Percentiles rank a stretch among this genome's conserved stretches.
Conservation (phyloP, 2,329 filamentous ascomycete genomes). For the Penicillium sp. region DNA sequence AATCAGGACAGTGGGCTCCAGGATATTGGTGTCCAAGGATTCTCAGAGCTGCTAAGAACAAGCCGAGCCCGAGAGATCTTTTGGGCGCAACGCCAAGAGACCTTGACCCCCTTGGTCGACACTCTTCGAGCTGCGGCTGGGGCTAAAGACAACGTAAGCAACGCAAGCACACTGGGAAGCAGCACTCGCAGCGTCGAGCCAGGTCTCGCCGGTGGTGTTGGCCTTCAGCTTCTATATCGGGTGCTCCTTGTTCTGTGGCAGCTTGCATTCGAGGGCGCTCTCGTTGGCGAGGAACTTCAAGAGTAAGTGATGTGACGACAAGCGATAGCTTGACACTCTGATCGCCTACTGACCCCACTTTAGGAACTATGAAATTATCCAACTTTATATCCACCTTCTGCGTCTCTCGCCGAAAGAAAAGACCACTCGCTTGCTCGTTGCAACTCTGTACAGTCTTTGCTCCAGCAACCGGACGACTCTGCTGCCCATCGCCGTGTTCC, state of each 20-base stretch:
- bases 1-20: constrained; percentile 85
- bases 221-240: constrained; percentile 89
- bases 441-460: constrained; percentile 85
- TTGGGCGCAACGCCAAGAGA: constrained; percentile 87
- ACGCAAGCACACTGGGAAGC: constrained; percentile 59
- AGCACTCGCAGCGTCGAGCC: constrained; percentile 65
- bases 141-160: constrained; percentile 65
- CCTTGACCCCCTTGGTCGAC: constrained; percentile 73
- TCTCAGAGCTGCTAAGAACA: constrained; percentile 78
- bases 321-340: background rate
- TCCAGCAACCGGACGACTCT: constrained; percentile 65
- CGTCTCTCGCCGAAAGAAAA: constrained; percentile 96
- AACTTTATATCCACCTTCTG: constrained; percentile 88
- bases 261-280: constrained; percentile 78
- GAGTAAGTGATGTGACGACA: constrained; percentile 23
- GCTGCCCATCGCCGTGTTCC: constrained; percentile 81
- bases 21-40: constrained; percentile 91
- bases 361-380: constrained; percentile 88
- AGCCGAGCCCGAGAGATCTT: constrained; percentile 74
- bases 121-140: constrained; percentile 75
- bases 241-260: constrained; percentile 94
- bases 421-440: constrained; percentile 86
- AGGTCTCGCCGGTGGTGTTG: constrained; percentile 70
- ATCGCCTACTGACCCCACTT: constrained; percentile 17
- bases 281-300: constrained; percentile 76